phyloP scores from a whole-genome alignment of 2,329 filamentous ascomycete genomes.

The Fusarium penzigii region DNA sequence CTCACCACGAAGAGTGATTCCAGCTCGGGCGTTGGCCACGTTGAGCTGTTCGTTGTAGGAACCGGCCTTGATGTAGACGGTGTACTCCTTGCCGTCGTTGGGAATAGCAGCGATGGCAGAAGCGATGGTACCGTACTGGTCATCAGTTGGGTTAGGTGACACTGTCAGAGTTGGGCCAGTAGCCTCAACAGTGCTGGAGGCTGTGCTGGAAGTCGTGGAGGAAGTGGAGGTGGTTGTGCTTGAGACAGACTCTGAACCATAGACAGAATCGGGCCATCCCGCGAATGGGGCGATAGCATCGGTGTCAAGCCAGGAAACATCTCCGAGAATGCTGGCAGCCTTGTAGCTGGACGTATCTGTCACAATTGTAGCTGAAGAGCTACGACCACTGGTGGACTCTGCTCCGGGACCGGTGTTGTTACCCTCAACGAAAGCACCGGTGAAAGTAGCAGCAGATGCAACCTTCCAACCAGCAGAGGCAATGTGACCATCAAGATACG shows the following conservation, averaged over 20 bases:
- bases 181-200: background rate
- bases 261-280: slow-evolving; percentile 32
- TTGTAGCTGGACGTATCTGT: slow-evolving; percentile 53
- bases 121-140: slow-evolving; percentile 42
- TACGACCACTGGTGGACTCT: slow-evolving; percentile 20
- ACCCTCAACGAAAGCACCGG: slow-evolving; percentile 31
- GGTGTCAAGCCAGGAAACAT: slow-evolving; percentile 35
- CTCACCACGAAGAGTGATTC: slow-evolving; percentile 22
- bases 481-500: slow-evolving; percentile 31
- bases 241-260: slow-evolving; percentile 7
- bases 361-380: slow-evolving; percentile 22
- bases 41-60: slow-evolving; percentile 25
- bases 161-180: slow-evolving; percentile 22
- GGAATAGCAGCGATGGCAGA: slow-evolving; percentile 45
- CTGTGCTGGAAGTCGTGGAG: slow-evolving; percentile 11
- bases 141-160: slow-evolving; percentile 36
- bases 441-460: slow-evolving; percentile 21
- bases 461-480: slow-evolving; percentile 30
- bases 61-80: slow-evolving; percentile 25
- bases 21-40: slow-evolving; percentile 13
- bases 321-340: slow-evolving; percentile 36
- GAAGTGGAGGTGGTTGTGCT: slow-evolving; percentile 8
- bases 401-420: slow-evolving; percentile 36
- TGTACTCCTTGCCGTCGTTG: slow-evolving; percentile 22
- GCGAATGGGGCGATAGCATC: slow-evolving; percentile 30